Percentiles rank a stretch among this genome's conserved stretches.
Conservation (phyloP, 805 yeast genomes). For the Starmerella sirachaensis region DNA sequence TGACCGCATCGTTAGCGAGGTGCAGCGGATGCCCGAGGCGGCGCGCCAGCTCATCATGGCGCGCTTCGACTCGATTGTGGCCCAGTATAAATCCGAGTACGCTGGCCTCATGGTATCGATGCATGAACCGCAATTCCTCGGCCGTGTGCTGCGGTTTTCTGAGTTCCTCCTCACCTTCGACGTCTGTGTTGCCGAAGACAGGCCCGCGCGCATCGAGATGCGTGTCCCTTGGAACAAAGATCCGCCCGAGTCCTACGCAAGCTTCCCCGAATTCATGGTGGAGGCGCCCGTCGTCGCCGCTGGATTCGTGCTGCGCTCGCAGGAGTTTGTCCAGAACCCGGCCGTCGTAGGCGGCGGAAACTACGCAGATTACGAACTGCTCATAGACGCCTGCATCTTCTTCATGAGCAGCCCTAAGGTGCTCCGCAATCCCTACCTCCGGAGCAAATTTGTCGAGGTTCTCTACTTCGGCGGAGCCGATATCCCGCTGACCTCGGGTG, state of each 20-base stretch:
- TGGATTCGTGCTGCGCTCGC: conserved; percentile 39
- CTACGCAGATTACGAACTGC: conserved; percentile 31
- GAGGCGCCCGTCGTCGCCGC: conserved; percentile 67
- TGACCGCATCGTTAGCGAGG: conserved; percentile 7
- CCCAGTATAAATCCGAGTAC: conserved; percentile 6
- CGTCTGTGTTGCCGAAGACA: conserved; percentile 30
- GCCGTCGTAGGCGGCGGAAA: too few relatives aligned
- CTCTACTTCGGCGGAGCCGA: conserved; percentile 57
- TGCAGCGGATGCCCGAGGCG: conserved; percentile 2
- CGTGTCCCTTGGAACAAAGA: conserved; percentile 31
- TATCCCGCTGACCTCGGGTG: conserved; percentile 32
- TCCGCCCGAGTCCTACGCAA: conserved; percentile 61
- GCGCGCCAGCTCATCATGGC: not conserved
- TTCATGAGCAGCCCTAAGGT: conserved; percentile 52
- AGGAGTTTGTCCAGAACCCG: conserved; percentile 12
- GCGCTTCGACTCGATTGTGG: conserved; percentile 1
- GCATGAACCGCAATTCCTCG: conserved; percentile 43
- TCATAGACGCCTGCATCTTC: conserved; percentile 58
- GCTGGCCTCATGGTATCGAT: conserved; percentile 55
- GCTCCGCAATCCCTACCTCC: conserved; percentile 88
- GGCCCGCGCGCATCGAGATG: conserved; percentile 24
- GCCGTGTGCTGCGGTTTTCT: conserved; percentile 62
- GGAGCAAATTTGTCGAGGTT: conserved; percentile 69
- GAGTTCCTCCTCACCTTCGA: conserved; percentile 66
- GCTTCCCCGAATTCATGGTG: conserved; percentile 70